Evolutionary conservation across 164 flowering plant species (phyloP).

Genomic region (Buxus sempervirens): DNA sequence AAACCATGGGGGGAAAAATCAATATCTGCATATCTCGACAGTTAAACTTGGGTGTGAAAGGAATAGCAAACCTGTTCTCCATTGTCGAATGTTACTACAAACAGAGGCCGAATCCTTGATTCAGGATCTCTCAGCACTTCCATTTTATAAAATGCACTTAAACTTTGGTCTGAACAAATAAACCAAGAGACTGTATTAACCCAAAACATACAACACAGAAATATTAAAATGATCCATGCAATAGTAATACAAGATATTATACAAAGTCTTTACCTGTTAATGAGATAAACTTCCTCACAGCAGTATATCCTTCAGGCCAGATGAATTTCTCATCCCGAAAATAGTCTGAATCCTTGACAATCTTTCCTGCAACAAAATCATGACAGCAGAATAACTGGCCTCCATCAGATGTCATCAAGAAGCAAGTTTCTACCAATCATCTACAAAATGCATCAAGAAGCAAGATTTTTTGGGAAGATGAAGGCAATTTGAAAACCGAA

Average conservation of each 20-base stretch:
- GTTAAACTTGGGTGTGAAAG: not conserved
- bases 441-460: no score
- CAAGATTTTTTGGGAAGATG: not conserved
- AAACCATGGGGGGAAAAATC: not conserved
- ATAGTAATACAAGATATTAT: not conserved
- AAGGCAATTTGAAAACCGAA: not conserved
- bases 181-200: not conserved
- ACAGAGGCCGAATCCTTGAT: conserved; percentile 55
- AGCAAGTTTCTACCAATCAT: not conserved
- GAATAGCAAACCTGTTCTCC: conserved; percentile 62
- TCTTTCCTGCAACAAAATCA: conserved; percentile 46
- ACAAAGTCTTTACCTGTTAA: conserved; percentile 34
- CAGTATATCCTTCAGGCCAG: conserved; percentile 84
- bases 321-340: conserved; percentile 44
- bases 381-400: not conserved
- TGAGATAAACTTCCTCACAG: conserved; percentile 60
- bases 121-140: conserved; percentile 70
- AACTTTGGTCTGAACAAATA: conserved; percentile 45
- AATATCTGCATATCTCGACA: not conserved
- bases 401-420: conserved; percentile 3
- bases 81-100: conserved; percentile 61
- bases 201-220: not conserved
- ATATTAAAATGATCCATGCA: not conserved
- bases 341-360: conserved; percentile 58
- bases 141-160: conserved; percentile 52